Evolutionary conservation across 352 stramenopile genomes (phyloP).

Genomic region (Pythium phragmitis): DNA sequence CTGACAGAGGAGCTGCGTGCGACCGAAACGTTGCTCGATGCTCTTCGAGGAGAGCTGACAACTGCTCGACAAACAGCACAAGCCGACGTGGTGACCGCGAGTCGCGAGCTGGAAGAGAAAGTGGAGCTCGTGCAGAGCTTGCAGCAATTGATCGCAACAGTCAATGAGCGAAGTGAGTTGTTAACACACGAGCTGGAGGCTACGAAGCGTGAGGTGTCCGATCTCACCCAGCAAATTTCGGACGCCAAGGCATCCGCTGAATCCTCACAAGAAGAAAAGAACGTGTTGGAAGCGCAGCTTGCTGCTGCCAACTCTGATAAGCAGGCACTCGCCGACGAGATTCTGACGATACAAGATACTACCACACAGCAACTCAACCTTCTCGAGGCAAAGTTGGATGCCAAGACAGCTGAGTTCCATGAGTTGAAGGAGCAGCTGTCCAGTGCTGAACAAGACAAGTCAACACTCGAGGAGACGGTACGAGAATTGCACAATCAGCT

Average conservation of each 20-base stretch:
- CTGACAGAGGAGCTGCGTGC: neutral
- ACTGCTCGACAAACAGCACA: neutral
- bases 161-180: constrained; percentile 1
- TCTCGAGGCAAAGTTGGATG: constrained; percentile 33
- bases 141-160: neutral
- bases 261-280: neutral
- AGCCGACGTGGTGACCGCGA: neutral
- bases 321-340: constrained; percentile 14
- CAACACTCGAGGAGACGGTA: constrained; percentile 33
- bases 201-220: neutral
- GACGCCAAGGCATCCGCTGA: neutral
- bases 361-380: constrained; percentile 17
- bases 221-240: neutral
- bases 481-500: constrained; percentile 13
- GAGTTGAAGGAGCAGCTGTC: constrained; percentile 49
- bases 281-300: neutral
- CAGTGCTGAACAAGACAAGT: constrained; percentile 6
- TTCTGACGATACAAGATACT: neutral
- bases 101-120: constrained; percentile 11
- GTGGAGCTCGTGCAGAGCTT: constrained; percentile 4
- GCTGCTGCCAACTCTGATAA: neutral
- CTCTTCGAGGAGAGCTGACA: constrained; percentile 1
- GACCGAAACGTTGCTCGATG: neutral
- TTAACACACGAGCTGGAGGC: constrained; percentile 3
- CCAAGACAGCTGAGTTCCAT: constrained; percentile 62